phyloP scores from a whole-genome alignment of 1,139 yeast species.

The Geotrichum siamense region DNA sequence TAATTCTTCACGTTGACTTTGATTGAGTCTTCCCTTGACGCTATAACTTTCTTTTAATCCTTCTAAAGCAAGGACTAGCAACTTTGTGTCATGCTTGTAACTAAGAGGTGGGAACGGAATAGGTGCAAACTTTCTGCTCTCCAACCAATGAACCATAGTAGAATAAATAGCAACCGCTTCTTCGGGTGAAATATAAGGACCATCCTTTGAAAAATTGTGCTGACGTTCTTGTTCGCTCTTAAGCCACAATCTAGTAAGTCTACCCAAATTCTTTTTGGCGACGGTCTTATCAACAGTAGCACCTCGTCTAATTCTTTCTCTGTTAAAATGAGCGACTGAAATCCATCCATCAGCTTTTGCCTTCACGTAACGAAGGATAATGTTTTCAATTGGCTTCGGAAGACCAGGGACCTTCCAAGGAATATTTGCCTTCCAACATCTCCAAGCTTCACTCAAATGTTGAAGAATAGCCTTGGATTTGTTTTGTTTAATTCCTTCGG shows the following conservation, averaged over 20 bases:
- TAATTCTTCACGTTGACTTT: conserved; percentile 83
- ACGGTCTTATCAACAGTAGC: conserved; percentile 91
- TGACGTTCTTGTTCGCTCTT: conserved; percentile 91
- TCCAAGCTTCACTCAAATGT: conserved; percentile 96
- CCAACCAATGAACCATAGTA: conserved; percentile 91
- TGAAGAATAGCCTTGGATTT: conserved; percentile 84
- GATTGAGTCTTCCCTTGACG: conserved; percentile 78
- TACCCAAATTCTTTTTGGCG: conserved; percentile 85
- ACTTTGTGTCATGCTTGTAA: conserved; percentile 88
- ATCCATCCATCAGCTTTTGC: conserved; percentile 98
- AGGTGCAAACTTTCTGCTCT: conserved; percentile 72
- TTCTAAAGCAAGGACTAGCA: conserved; percentile 82
- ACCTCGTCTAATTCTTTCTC: conserved; percentile 83
- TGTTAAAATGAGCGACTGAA: conserved; percentile 83
- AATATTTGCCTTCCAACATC: conserved; percentile 98
- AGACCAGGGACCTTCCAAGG: conserved; percentile 98
- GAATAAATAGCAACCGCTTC: conserved; percentile 85
- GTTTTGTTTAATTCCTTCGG: conserved; percentile 84
- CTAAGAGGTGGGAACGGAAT: conserved; percentile 91
- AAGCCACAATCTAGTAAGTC: conserved; percentile 86
- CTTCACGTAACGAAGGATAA: conserved; percentile 80
- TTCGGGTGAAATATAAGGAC: conserved; percentile 79
- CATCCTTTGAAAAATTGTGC: conserved; percentile 68
- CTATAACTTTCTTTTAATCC: conserved; percentile 74
- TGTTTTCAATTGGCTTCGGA: conserved; percentile 81